Conservation (phyloP, 2,329 filamentous ascomycete species). For the Aspergillus flavus region DNA sequence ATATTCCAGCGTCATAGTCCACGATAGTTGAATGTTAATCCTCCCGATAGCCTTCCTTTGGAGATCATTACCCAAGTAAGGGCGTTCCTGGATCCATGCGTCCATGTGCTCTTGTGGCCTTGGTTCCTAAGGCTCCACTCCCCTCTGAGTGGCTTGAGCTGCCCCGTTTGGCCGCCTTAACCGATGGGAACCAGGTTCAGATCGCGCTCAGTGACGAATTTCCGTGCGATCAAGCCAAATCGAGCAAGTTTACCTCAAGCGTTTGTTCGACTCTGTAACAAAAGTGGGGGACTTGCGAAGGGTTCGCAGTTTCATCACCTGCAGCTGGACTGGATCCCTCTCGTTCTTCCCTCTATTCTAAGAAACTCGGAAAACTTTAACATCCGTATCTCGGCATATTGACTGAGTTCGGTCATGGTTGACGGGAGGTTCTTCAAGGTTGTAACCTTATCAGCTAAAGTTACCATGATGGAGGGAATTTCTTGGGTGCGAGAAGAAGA, state of each 20-base stretch:
- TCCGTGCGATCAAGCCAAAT: background rate
- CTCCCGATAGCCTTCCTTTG: background rate
- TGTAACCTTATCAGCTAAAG: background rate
- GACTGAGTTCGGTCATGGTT: background rate
- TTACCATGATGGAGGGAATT: background rate
- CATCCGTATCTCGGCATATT: background rate
- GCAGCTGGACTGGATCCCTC: slow-evolving; percentile 10
- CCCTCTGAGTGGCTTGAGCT: slow-evolving; percentile 16
- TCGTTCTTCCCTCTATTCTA: background rate
- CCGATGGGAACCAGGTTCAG: slow-evolving; percentile 10
- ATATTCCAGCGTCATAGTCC: background rate
- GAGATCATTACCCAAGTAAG: slow-evolving; percentile 12
- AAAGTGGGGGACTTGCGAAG: slow-evolving; percentile 1
- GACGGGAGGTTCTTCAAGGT: background rate
- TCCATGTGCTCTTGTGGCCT: slow-evolving; percentile 5
- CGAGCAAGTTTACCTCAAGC: background rate
- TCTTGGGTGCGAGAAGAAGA: background rate
- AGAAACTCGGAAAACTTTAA: slow-evolving; percentile 7
- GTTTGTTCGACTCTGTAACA: slow-evolving; percentile 11
- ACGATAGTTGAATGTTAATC: slow-evolving; percentile 1
- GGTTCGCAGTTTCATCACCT: slow-evolving; percentile 14
- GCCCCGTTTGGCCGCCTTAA: slow-evolving; percentile 12
- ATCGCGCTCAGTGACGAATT: slow-evolving; percentile 3
- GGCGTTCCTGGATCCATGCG: slow-evolving; percentile 7
- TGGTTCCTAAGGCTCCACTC: slow-evolving; percentile 15